Base-by-base conservation (phyloP, 1,139 yeast genomes). In the Hyphopichia fennica region DNA sequence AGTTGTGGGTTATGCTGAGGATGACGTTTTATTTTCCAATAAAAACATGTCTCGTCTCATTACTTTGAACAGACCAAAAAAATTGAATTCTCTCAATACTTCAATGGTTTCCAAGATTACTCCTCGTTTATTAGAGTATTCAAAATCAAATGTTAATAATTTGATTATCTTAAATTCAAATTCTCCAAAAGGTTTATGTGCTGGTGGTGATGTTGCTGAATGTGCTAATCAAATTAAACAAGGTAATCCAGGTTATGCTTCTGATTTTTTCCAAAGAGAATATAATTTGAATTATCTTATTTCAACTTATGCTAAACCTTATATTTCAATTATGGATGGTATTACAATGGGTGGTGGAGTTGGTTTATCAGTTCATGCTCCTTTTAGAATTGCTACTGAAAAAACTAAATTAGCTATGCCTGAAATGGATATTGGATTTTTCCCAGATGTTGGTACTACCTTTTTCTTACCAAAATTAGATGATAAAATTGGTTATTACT, bases 311-410 rank as follows among this genome's bases (percentile, higher is more conserved):
- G 74, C 84, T 45, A 93, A 90, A 67, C 98, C 99, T 1, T 78
- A 87, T 50, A 82, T 93, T 16, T 75, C 96, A 1, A 59, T 90
- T 36, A 85, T 87, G 83, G 85, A 93, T 58, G 98, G 98, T 25
- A 89, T 93, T 56, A 89, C 95, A 31, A 89, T 93, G 96, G 99
- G 99, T 43, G 99, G 99, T 41, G 99, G 99, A 53, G 96, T 89
- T 35, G 99, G 99, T 3, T 71, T 93, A 43, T 77, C 93, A 0
- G 84, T 88, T 35, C 98, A 95, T 64, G 87, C 91, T n/a, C 95
- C 97, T 2, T 91, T 91, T 73, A 80, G 99, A 59, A 73, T 93
- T 38, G 95, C 95, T 11, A 88, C 96, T 31, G 98, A 93, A 57
- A 79, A 79, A 56, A 91, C 98, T 16, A 77, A 84, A 58, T 79